These are phyloP conservation scores for Metschnikowia cubensis DNA, from an alignment of 805 yeast genomes.

Conservation along the genomic window DNA sequence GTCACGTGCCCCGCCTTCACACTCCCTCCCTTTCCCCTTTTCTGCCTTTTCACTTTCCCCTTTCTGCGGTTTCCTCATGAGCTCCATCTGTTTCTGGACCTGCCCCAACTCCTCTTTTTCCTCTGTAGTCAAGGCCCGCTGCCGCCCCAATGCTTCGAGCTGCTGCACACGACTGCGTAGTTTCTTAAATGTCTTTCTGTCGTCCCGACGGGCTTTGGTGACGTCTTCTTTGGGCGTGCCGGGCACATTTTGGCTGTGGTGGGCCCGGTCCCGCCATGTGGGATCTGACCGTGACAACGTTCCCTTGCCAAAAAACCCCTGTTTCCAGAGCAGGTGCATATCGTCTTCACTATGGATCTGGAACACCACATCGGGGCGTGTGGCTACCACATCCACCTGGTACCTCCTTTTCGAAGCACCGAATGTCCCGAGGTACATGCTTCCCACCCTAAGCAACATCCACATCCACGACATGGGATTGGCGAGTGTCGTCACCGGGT, in stretches of 20 bases:
- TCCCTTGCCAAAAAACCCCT: slow-evolving; percentile 95
- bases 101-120: slow-evolving; percentile 25
- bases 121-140: slow-evolving; percentile 21
- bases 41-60: neutral
- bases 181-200: slow-evolving; percentile 67
- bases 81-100: slow-evolving; percentile 9
- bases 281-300: slow-evolving; percentile 87
- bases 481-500: slow-evolving; percentile 56
- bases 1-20: no score
- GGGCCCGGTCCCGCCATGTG: slow-evolving; percentile 73
- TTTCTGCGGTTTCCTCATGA: neutral
- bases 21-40: neutral
- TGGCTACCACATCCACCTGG: slow-evolving; percentile 18
- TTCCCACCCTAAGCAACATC: slow-evolving; percentile 36
- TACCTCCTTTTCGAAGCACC: slow-evolving; percentile 21
- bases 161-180: slow-evolving; percentile 50
- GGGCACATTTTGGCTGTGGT: neutral
- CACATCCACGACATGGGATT: slow-evolving; percentile 65
- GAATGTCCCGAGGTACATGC: slow-evolving; percentile 18
- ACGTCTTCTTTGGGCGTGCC: slow-evolving; percentile 61
- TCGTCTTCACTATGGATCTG: slow-evolving; percentile 41
- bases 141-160: slow-evolving; percentile 47
- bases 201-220: slow-evolving; percentile 66
- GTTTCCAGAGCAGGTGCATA: slow-evolving; percentile 65
- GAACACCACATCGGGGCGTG: slow-evolving; percentile 26